These are phyloP conservation scores for Xylariaceae sp. DNA, from an alignment of 2,329 filamentous ascomycete species.

Conservation along the genomic window DNA sequence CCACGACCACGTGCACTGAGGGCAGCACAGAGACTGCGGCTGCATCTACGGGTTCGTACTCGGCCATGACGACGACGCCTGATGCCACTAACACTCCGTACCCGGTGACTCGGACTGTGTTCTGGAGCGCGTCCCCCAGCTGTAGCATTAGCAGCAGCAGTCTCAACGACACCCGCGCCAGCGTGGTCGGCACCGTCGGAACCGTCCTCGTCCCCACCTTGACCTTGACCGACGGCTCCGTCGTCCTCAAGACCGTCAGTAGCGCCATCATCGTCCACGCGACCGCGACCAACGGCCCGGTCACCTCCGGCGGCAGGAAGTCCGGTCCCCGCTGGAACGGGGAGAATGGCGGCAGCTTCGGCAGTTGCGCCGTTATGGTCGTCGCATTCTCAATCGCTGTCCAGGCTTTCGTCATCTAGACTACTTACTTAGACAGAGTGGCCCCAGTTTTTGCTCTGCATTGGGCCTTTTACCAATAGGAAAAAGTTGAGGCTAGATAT, in stretches of 20 bases:
- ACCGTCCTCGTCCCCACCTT: neutral
- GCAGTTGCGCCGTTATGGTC: slow-evolving; percentile 20
- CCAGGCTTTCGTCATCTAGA: no score
- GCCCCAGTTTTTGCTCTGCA: no score
- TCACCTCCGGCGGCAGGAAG: slow-evolving; percentile 5
- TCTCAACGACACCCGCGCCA: slow-evolving; percentile 7
- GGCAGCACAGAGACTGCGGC: no score
- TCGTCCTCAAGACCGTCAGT: neutral
- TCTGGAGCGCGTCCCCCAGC: slow-evolving; percentile 1
- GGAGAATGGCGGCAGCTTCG: slow-evolving; percentile 5
- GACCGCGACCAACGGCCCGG: slow-evolving; percentile 1
- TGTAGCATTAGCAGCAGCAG: no score
- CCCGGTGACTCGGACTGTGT: slow-evolving; percentile 2
- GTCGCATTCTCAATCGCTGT: no score
- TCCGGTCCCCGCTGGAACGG: slow-evolving; percentile 8
- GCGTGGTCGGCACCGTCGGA: neutral
- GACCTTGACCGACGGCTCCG: neutral
- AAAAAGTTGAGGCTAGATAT: no score
- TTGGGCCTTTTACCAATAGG: no score
- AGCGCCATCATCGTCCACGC: slow-evolving; percentile 1
- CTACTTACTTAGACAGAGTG: no score
- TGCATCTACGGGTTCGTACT: no score
- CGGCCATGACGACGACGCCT: neutral
- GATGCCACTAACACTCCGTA: slow-evolving; percentile 1
- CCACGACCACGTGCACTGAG: no score